These are phyloP conservation scores for Periglandula ipomoeae DNA, from an alignment of 2,329 filamentous ascomycete genomes.

Conservation along the genomic window DNA sequence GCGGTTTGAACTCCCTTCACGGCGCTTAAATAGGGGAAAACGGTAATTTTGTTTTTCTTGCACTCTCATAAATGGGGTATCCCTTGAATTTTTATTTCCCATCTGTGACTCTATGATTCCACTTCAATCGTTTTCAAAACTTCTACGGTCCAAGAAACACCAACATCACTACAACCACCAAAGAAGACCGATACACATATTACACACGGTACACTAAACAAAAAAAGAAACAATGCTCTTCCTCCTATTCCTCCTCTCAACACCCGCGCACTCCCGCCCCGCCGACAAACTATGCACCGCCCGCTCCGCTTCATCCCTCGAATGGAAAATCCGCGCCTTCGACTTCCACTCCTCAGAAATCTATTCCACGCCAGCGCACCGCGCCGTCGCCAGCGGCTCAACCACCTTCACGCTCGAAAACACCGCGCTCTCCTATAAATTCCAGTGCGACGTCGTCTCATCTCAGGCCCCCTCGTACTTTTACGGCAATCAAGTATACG, in stretches of 20 bases:
- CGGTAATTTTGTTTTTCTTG: too few relatives aligned
- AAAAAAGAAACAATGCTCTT: not conserved
- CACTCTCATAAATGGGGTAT: too few relatives aligned
- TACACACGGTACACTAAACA: too few relatives aligned
- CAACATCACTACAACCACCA: too few relatives aligned
- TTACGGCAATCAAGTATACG: not conserved
- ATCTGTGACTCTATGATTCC: too few relatives aligned
- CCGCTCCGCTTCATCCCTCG: not conserved
- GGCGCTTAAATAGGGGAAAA: too few relatives aligned
- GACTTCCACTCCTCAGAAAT: not conserved
- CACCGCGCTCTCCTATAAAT: not conserved
- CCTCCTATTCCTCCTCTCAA: not conserved
- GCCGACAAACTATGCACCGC: slow-evolving; percentile 4
- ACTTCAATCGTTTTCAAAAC: too few relatives aligned
- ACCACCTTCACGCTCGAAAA: slow-evolving; percentile 4
- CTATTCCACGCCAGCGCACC: not conserved
- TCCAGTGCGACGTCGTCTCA: not conserved
- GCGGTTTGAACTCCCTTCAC: too few relatives aligned
- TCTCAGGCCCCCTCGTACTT: not conserved
- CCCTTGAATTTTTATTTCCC: too few relatives aligned
- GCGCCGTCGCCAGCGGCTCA: not conserved
- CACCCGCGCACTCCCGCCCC: not conserved
- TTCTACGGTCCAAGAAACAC: too few relatives aligned
- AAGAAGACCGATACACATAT: too few relatives aligned
- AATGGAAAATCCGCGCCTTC: slow-evolving; percentile 1